These are phyloP conservation scores for Aspergillus novoparasiticus DNA, from an alignment of 2,329 filamentous ascomycete species.

Conservation along the genomic window DNA sequence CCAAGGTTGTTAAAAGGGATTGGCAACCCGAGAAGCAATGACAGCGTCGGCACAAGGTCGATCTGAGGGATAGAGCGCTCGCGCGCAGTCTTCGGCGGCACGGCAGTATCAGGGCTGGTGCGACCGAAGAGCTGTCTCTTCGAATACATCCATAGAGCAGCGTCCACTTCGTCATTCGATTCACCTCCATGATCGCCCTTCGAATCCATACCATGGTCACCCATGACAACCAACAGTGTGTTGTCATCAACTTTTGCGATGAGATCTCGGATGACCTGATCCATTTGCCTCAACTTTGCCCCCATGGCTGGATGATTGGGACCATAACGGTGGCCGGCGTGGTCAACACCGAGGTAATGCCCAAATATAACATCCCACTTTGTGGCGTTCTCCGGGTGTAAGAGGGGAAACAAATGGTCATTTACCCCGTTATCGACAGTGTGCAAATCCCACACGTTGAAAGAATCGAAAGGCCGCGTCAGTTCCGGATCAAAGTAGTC, in stretches of 20 bases:
- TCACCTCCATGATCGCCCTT: slow-evolving; percentile 99
- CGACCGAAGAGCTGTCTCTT: slow-evolving; percentile 83
- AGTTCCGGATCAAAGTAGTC: slow-evolving; percentile 88
- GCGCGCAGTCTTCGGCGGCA: slow-evolving; percentile 70
- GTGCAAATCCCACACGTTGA: slow-evolving; percentile 97
- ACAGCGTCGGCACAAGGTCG: slow-evolving; percentile 89
- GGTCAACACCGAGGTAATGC: slow-evolving; percentile 92
- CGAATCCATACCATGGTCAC: slow-evolving; percentile 97
- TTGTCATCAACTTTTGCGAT: slow-evolving; percentile 75
- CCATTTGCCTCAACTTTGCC: slow-evolving; percentile 89
- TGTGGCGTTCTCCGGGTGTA: slow-evolving; percentile 64
- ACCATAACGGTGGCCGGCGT: slow-evolving; percentile 94
- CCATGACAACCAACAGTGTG: slow-evolving; percentile 92
- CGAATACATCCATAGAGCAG: slow-evolving; percentile 98
- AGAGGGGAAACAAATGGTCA: slow-evolving; percentile 78
- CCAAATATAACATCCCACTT: slow-evolving; percentile 95
- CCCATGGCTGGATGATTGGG: slow-evolving; percentile 91
- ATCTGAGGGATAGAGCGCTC: slow-evolving; percentile 77
- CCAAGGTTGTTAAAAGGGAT: slow-evolving; percentile 97
- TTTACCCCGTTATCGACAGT: slow-evolving; percentile 95
- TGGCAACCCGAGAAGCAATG: slow-evolving; percentile 83
- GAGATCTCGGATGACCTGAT: slow-evolving; percentile 73
- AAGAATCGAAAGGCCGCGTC: slow-evolving; percentile 89
- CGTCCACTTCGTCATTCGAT: slow-evolving; percentile 92
- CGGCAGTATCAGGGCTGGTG: slow-evolving; percentile 60